These are phyloP conservation scores for Nitzschia putrida DNA, from an alignment of 108 stramenopile genomes.

Conservation along the genomic window DNA sequence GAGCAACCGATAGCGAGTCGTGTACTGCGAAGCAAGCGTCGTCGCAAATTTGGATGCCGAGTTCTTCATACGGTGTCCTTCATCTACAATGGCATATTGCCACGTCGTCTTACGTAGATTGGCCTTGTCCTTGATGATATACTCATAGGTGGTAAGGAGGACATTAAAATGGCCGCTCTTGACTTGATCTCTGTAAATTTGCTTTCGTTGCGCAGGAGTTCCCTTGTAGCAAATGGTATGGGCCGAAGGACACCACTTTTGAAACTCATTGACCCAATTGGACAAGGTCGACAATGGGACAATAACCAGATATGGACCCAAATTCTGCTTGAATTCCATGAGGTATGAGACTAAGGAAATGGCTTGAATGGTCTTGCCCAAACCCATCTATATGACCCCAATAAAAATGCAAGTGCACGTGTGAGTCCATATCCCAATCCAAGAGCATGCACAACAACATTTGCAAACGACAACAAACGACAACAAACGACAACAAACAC, in stretches of 20 bases:
- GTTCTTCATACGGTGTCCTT: constrained; percentile 91
- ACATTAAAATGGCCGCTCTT: constrained; percentile 84
- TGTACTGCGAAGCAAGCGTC: constrained; percentile 64
- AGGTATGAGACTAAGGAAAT: constrained; percentile 89
- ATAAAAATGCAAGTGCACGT: no score
- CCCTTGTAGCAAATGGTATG: constrained; percentile 77
- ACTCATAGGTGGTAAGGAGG: constrained; percentile 91
- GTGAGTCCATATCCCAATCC: constrained; percentile 45
- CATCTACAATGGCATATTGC: constrained; percentile 94
- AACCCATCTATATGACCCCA: constrained; percentile 56
- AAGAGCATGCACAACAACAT: not conserved
- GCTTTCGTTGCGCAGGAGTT: constrained; percentile 65
- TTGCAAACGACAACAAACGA: not conserved
- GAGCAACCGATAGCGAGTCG: constrained; percentile 60
- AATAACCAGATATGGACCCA: constrained; percentile 87
- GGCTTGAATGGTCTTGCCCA: constrained; percentile 95
- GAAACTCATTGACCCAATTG: constrained; percentile 90
- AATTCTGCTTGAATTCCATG: constrained; percentile 80
- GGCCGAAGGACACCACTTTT: constrained; percentile 72
- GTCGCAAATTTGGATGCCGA: constrained; percentile 66
- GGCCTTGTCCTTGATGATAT: constrained; percentile 87
- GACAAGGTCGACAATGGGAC: constrained; percentile 90
- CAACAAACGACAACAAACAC: constrained; percentile 3
- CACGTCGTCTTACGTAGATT: constrained; percentile 77
- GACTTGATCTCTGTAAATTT: constrained; percentile 77